Base-by-base conservation (phyloP, 331 rosid genomes). In the Rhamnella rubrinervis region DNA sequence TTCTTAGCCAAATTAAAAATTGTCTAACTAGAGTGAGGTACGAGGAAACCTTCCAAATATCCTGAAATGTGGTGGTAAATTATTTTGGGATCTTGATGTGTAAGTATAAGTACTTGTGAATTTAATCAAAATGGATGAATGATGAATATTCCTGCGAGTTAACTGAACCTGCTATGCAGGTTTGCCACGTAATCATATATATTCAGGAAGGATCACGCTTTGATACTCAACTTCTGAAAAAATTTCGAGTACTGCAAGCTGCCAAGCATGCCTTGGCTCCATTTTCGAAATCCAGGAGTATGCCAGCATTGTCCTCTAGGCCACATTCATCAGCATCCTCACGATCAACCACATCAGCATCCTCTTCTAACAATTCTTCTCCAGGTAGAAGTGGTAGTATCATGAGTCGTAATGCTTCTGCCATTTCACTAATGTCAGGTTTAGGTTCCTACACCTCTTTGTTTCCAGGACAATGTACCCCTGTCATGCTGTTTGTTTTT, bases 401-500 rank as follows among this genome's bases (percentile, higher is more conserved):
- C 71, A 71, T 78, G 84, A 80, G 75, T 73, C 89, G 89, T 75
- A 85, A 81, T 85, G 86, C 79, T 15, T 90, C 96, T 16, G 63
- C 82, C 57, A 63, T 88, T 78, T 85, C 97, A 55, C 87, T 84
- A 55, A 90, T 88, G 97, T 90, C 97, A 59, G 96, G 97, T 70
- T 87, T 85, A 73, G 95, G 96, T 76, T 93, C 98, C 67, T 83
- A 87, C 85, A 66, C 96, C 80, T 88, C 95, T 78, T 83, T 90
- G 88, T 88, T 90, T 83, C 98, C 96, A 28, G 97, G 98, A 77
- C 97, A 85, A 77, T 90, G 98, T 79, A 90, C 84, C 46, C 97
- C 96, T 61, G 98, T 93, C 77, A 78, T 81, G 68, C 77, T 93
- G 73, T 90, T 93, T 84, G 92, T 85, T 71, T 87, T 90, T 49